A percentile compares a stretch with the other conserved stretches of the same genome.
Conservation (phyloP, 495 filamentous ascomycete species). For the Penicillium waksmanii region DNA sequence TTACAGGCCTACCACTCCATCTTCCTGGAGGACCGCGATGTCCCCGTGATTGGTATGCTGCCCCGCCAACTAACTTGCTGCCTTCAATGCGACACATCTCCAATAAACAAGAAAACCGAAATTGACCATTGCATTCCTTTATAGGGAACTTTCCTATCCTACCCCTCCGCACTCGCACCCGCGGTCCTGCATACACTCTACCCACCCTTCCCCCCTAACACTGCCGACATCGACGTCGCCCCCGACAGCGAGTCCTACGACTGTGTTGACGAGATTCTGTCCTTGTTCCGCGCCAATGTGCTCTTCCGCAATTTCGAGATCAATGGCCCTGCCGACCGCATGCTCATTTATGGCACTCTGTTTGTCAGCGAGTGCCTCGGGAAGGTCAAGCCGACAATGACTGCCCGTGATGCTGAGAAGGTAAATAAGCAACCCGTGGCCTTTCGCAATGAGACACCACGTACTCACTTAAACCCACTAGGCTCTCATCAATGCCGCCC, state of each 20-base stretch:
- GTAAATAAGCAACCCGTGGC: conserved; percentile 32
- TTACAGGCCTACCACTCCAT: conserved; percentile 83
- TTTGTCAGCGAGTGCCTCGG: conserved; percentile 86
- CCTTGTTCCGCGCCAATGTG: conserved; percentile 95
- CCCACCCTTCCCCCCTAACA: conserved; percentile 70
- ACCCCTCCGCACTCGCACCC: conserved; percentile 88
- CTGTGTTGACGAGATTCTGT: conserved; percentile 89
- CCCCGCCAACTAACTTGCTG: conserved; percentile 21
- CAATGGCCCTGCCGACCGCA: conserved; percentile 91
- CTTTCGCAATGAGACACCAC: not conserved
- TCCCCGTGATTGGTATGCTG: conserved; percentile 63
- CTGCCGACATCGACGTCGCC: conserved; percentile 73
- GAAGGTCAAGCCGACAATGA: conserved; percentile 78
- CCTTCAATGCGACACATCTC: conserved; percentile 7
- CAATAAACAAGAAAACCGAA: not conserved
- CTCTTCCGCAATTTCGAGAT: conserved; percentile 99
- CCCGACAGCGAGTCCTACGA: conserved; percentile 89
- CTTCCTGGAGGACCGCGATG: conserved; percentile 81
- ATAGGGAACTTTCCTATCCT: conserved; percentile 91
- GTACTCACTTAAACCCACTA: conserved; percentile 27
- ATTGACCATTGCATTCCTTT: conserved; percentile 16
- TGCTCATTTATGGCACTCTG: conserved; percentile 95
- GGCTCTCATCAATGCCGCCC: conserved; percentile 69
- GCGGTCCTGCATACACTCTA: conserved; percentile 88
- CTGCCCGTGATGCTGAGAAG: conserved; percentile 61